Evolutionary conservation across 75 land plant genomes (phyloP), one percentile per base, ranked within the genome.

Genomic region (Ceratopteris richardii): DNA sequence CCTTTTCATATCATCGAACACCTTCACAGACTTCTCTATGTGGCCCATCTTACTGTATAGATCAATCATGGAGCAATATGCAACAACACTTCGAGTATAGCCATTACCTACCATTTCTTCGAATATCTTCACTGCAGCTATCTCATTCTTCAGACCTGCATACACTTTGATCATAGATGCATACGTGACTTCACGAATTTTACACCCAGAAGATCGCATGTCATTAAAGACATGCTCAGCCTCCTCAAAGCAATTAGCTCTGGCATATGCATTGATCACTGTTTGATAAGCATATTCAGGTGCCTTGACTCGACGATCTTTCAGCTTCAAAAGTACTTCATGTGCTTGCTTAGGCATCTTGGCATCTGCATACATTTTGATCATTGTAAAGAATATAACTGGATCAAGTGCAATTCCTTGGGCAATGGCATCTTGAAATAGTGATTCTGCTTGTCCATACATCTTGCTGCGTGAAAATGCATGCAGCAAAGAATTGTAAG

Each of bases 31-130:
- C 0, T 81, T 87, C 7, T 65, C 41, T 12, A 59, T 18, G 55
- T 82, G 71, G 1, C 93, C 93, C 10, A 62, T 56, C 66, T 80
- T 87, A 1, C 93, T 82, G 41, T 87, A 79, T 73, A 81, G 72
- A 16, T 60, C 76, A 10, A 91, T 67, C 61, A 87, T 55, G 57
- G 58, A 87, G 24, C 81, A 70, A 52, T 90, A 90, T 0, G 88
- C 92, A 29, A 87, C 77, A 4, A 84, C 75, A 61, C 76, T 88
- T 29, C 56, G 64, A 36, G 68, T 64, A 62, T 62, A 87, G 23
- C 96, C 96, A 37, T 53, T 69, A 6, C 42, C 16, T 42, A 48
- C 27, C 86, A 74, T 79, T 44, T 79, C 73, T 1, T 16, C 0
- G 42, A 86, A 74, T 0, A 66, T 33, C 29, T 3, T 16, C 50